Percentiles rank a stretch among this genome's conserved stretches.
Evolutionary conservation across 1,284 basidiomycete species (phyloP).

Genomic region (Rhodotorula glutinis): DNA sequence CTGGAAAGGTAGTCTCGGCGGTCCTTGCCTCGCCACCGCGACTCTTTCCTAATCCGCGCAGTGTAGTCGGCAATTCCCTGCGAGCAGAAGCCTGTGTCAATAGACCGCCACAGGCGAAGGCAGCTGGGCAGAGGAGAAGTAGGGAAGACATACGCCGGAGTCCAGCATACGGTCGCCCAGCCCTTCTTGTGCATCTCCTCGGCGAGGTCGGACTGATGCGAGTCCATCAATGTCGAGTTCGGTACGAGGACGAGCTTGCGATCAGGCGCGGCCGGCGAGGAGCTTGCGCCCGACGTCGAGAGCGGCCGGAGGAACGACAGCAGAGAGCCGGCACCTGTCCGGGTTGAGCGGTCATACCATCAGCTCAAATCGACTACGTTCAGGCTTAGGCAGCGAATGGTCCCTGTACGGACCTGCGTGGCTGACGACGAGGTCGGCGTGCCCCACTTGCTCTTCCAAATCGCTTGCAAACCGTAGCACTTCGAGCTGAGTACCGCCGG

Average conservation of each 20-base stretch:
- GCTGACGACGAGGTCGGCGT: slow-evolving; percentile 75
- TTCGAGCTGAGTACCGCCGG: slow-evolving; percentile 54
- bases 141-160: slow-evolving; percentile 13
- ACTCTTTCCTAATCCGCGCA: background rate
- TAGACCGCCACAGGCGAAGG: too few species aligned
- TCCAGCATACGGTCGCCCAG: slow-evolving; percentile 41
- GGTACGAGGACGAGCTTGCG: slow-evolving; percentile 76
- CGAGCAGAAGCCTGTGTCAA: background rate
- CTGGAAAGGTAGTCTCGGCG: slow-evolving; percentile 7
- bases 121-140: too few species aligned
- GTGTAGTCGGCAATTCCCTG: background rate
- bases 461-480: slow-evolving; percentile 70
- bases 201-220: slow-evolving; percentile 90
- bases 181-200: slow-evolving; percentile 61
- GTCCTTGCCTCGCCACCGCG: too few species aligned
- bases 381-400: too few species aligned
- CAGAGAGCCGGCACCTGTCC: slow-evolving; percentile 85
- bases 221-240: slow-evolving; percentile 82
- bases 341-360: too few species aligned
- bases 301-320: slow-evolving; percentile 72
- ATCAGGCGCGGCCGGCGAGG: slow-evolving; percentile 51
- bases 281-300: background rate
- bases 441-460: slow-evolving; percentile 62
- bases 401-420: slow-evolving; percentile 72
- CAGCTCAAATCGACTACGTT: too few species aligned